These are phyloP conservation scores for Eremochloa ophiuroides DNA, from an alignment of 176 grass and related monocot species.

Conservation along the genomic window DNA sequence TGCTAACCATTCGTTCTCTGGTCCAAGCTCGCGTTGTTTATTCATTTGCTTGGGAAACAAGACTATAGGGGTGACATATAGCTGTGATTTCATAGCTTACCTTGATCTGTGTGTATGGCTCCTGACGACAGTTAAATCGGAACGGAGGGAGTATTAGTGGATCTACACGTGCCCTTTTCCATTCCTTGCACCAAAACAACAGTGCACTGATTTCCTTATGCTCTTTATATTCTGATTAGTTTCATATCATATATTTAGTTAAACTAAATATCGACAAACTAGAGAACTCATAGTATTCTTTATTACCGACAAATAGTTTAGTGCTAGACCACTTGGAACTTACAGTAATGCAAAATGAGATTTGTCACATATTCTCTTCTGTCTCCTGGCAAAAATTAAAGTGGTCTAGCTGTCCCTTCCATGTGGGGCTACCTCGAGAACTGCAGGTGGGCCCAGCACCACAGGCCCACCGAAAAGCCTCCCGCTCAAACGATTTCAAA, in stretches of 20 bases:
- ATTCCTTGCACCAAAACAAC: not conserved
- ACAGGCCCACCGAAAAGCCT: not conserved
- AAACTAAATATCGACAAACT: not conserved
- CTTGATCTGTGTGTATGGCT: too few relatives aligned
- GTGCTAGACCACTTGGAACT: not conserved
- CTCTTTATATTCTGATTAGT: too few relatives aligned
- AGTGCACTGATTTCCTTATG: too few relatives aligned
- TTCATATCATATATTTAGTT: not conserved
- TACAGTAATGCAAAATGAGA: not conserved
- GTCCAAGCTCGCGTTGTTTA: too few relatives aligned
- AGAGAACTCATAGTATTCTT: not conserved
- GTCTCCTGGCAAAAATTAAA: not conserved
- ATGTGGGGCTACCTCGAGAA: not conserved
- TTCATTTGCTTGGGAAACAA: too few relatives aligned
- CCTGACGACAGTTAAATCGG: too few relatives aligned
- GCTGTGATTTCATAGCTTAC: too few relatives aligned
- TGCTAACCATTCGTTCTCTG: too few relatives aligned
- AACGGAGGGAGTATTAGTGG: not conserved
- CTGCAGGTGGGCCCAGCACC: not conserved
- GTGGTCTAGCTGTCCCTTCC: not conserved
- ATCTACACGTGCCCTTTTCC: not conserved
- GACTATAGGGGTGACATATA: too few relatives aligned
- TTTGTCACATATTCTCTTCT: not conserved
- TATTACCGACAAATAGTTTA: not conserved
- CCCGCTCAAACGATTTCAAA: slow-evolving; percentile 36